Evolutionary conservation across 2,329 filamentous ascomycete species (phyloP), one percentile per base, ranked within the genome.

Genomic region (Claviceps sp.): DNA sequence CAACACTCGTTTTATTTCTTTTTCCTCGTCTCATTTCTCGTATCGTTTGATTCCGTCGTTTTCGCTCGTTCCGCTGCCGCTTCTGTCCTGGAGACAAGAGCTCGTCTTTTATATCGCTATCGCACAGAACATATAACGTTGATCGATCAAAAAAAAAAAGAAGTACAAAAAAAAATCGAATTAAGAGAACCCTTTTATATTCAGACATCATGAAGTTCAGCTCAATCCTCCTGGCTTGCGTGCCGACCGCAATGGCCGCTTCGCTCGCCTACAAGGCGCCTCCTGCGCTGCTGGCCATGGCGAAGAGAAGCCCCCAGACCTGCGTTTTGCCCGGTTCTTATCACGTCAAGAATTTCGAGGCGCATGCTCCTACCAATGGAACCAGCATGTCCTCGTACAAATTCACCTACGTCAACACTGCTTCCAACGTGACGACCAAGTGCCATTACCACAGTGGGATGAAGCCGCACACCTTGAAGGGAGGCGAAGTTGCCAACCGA

Each of bases 401-500:
- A 50, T 77, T 77, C 56, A 59, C 53, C 49, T 77, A 68, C 60
- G 49, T 59, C 40, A 71, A 76, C 56, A 47, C 59, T 11, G 61
- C 57, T n/a, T 75, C 71, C 17, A 55, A 58, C 2, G 59, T 72
- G 47, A 58, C 60, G n/a, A 73, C 72, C 9, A 53, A 55, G 1
- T 78, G 75, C 61, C 61, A 66, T 39, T 68, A 65, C 59, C 73
- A 77, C 59, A 62, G 65, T 17, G 67, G 66, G 6, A 74, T 73
- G 2, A 56, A 56, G 38, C 64, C 70, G 8, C 61, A 67, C 22
- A 62, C 58, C 44, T 57, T 61, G 22, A 4, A 51, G 57, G 16
- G 62, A 62, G 16, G 16, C 22, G 38, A 16, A 23, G 57, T 63
- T 4, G 61, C 64, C 1, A 58, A 66, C 9, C 64, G 72, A 39